phyloP scores from a whole-genome alignment of 202 grass and related monocot genomes.

The Alloteropsis angusta region DNA sequence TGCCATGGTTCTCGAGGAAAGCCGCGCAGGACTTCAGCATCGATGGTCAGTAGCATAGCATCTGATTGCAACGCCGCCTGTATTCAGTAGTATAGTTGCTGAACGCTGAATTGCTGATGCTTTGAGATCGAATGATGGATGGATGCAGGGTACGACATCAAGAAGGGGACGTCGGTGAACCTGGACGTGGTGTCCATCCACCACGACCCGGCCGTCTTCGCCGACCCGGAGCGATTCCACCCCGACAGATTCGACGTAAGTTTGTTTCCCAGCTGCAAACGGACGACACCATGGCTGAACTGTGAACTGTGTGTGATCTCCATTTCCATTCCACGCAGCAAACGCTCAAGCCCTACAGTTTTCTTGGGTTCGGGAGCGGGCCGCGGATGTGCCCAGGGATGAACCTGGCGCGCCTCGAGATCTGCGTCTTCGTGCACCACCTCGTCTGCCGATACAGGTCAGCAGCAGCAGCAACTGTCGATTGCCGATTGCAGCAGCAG shows the following conservation, averaged over 20 bases:
- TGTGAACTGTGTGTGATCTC: not conserved
- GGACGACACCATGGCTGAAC: not conserved
- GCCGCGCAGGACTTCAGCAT: slow-evolving; percentile 55
- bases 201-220: slow-evolving; percentile 51
- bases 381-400: slow-evolving; percentile 60
- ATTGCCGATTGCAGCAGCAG: too few species aligned
- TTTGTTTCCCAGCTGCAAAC: not conserved
- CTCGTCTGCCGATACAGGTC: slow-evolving; percentile 44
- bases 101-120: not conserved
- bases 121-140: too few species aligned
- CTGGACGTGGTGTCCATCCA: slow-evolving; percentile 73
- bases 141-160: slow-evolving; percentile 34
- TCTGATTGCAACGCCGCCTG: not conserved
- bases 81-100: not conserved
- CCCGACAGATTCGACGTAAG: slow-evolving; percentile 44
- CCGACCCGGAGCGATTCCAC: slow-evolving; percentile 39
- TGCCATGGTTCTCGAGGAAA: slow-evolving; percentile 59
- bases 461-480: too few species aligned
- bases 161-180: slow-evolving; percentile 56
- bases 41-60: slow-evolving; percentile 28
- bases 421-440: slow-evolving; percentile 54
- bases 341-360: slow-evolving; percentile 45
- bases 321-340: not conserved
- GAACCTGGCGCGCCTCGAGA: slow-evolving; percentile 54
- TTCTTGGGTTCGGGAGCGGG: slow-evolving; percentile 55